Evolutionary conservation across 352 stramenopile species (phyloP).

Genomic region (Lagenidium giganteum): DNA sequence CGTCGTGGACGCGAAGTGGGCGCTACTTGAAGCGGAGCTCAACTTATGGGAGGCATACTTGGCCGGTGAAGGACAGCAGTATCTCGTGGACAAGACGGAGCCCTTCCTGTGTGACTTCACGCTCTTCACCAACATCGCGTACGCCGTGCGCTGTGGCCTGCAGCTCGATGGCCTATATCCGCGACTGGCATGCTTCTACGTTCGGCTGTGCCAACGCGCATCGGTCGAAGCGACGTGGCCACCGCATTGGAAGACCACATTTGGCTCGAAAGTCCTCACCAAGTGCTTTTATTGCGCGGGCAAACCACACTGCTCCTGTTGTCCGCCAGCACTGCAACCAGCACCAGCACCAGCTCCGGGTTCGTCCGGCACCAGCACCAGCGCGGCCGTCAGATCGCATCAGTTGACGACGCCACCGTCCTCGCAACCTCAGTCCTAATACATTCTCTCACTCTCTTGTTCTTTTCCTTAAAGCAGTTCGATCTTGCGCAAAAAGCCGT

Average conservation of each 20-base stretch:
- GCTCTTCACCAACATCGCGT: constrained; percentile 84
- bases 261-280: constrained; percentile 71
- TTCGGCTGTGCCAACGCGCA: constrained; percentile 56
- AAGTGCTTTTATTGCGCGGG: constrained; percentile 67
- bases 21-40: constrained; percentile 59
- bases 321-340: constrained; percentile 4
- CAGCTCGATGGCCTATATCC: constrained; percentile 80
- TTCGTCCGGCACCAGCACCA: background rate
- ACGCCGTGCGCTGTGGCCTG: constrained; percentile 78
- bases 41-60: constrained; percentile 78
- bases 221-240: constrained; percentile 80
- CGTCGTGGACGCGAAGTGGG: constrained; percentile 71
- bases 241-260: constrained; percentile 76
- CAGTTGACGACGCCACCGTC: constrained; percentile 8
- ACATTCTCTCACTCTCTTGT: too few species aligned
- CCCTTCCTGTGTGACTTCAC: constrained; percentile 78
- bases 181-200: constrained; percentile 73
- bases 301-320: constrained; percentile 15
- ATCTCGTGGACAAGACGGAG: constrained; percentile 51
- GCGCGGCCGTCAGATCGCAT: constrained; percentile 21
- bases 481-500: constrained; percentile 55
- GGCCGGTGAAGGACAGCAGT: constrained; percentile 45
- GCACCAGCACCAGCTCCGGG: constrained; percentile 4
- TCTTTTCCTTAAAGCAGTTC: constrained; percentile 35
- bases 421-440: constrained; percentile 1